Base-by-base conservation (phyloP, 257 asterid genomes). In the Anisodus tanguticus region DNA sequence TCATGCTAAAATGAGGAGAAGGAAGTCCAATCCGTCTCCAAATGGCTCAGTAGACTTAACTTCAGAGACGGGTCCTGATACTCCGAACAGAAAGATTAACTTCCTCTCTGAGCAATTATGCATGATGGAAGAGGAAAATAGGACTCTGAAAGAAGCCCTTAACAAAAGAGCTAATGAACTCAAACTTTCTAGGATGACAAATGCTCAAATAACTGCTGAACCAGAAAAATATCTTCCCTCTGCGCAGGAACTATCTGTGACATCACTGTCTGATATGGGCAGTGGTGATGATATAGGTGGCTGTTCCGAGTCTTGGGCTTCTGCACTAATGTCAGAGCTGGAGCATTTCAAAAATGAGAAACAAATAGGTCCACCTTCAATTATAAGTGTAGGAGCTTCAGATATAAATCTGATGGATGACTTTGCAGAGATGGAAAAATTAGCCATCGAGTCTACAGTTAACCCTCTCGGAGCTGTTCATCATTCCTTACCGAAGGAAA, bases 381-480 rank as follows among this genome's bases (percentile, higher is more conserved):
- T 59, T 77, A 60, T 85, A 84, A 83, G 86, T 12, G 88, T 88
- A 85, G 95, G 91, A 83, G 80, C 92, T 85, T 85, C 93, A 35
- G 97, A 92, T 74, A 91, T 91, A 87, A 89, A 89, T 86, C 91
- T 95, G 85, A 92, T 95, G 98, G 98, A 92, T 84, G 99, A 95
- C 88, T 95, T 95, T 84, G 92, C 90, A 59, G 98, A 95, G 93
- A 95, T 95, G 97, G 99, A 95, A 86, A 95, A 91, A 88, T 66
- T 93, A 84, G 97, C 97, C 3, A 79, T 89, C 0, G 93, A 89
- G 76, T 88, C 93, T 69, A 83, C 85, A 22, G 88, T 90, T 69
- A 84, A 81, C 85, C 86, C 90, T n/a, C 77, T 79, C 54, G 90
- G 81, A 89, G 87, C 86, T 67, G 67, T 86, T 54, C 89, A 80